Conservation (phyloP, 306 rosid species). For the Cucurbita pepo region DNA sequence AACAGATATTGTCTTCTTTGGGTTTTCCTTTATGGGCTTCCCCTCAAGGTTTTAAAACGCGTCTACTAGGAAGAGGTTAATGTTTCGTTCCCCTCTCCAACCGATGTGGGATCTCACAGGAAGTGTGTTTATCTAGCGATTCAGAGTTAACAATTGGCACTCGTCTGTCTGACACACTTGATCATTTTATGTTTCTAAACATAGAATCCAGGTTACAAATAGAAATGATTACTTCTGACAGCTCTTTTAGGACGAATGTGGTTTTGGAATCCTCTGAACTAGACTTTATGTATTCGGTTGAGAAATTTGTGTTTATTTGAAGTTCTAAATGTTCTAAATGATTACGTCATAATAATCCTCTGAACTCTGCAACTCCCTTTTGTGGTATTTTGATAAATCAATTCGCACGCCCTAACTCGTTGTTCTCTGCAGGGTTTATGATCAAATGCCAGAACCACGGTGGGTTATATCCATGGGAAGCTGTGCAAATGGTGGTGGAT, state of each 20-base stretch:
- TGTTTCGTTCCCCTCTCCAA: too few relatives aligned
- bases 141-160: neutral
- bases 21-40: too few relatives aligned
- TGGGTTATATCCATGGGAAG: conserved; percentile 99
- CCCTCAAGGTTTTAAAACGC: too few relatives aligned
- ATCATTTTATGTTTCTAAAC: neutral
- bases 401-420: neutral
- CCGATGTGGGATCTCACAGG: too few relatives aligned
- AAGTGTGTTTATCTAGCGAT: neutral
- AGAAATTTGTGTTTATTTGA: neutral
- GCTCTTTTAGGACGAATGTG: neutral
- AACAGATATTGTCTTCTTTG: too few relatives aligned
- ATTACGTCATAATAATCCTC: too few relatives aligned
- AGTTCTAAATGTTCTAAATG: too few relatives aligned
- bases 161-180: neutral
- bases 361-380: neutral
- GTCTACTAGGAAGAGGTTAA: too few relatives aligned
- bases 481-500: conserved; percentile 99
- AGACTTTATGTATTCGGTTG: neutral
- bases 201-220: neutral
- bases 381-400: neutral
- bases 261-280: neutral
- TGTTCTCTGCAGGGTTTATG: conserved; percentile 66
- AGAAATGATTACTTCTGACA: neutral
- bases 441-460: conserved; percentile 98